These are phyloP conservation scores for Cladosporium phlei DNA, from an alignment of 2,329 filamentous ascomycete genomes.

Conservation along the genomic window DNA sequence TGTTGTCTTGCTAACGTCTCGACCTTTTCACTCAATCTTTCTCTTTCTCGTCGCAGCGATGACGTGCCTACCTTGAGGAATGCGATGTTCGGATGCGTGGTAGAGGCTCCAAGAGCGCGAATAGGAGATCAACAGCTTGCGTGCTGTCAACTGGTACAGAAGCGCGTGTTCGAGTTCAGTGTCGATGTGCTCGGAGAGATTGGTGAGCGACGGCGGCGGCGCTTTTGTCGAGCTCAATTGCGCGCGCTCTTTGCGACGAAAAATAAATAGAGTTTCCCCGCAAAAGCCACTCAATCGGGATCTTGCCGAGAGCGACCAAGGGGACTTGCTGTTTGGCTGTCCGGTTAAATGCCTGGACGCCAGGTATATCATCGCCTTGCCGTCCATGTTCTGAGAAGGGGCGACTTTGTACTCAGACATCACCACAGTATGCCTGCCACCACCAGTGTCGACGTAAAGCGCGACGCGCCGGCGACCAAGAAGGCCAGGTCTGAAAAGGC, in stretches of 20 bases:
- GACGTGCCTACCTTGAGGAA: slow-evolving; percentile 4
- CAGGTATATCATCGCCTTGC: slow-evolving; percentile 8
- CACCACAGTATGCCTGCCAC: neutral
- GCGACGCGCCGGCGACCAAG: neutral
- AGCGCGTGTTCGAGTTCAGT: too few relatives aligned
- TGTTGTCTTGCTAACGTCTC: neutral
- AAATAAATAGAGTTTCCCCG: slow-evolving; percentile 6
- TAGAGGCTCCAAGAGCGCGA: neutral
- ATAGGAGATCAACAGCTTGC: neutral
- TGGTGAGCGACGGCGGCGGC: neutral
- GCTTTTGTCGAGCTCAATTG: neutral
- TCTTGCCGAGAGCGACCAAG: neutral
- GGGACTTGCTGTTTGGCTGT: too few relatives aligned
- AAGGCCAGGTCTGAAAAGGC: slow-evolving; percentile 5
- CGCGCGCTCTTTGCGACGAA: slow-evolving; percentile 1
- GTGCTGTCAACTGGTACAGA: neutral
- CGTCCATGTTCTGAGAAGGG: too few relatives aligned
- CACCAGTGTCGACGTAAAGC: neutral
- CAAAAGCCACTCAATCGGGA: slow-evolving; percentile 1
- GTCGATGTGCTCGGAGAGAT: neutral
- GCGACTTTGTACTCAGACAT: neutral
- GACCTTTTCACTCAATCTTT: neutral
- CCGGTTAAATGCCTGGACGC: slow-evolving; percentile 10
- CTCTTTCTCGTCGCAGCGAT: neutral
- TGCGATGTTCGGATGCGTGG: neutral